These are phyloP conservation scores for Uronychia binucleata DNA, from an alignment of 73 alveolate genomes.

Conservation along the genomic window DNA sequence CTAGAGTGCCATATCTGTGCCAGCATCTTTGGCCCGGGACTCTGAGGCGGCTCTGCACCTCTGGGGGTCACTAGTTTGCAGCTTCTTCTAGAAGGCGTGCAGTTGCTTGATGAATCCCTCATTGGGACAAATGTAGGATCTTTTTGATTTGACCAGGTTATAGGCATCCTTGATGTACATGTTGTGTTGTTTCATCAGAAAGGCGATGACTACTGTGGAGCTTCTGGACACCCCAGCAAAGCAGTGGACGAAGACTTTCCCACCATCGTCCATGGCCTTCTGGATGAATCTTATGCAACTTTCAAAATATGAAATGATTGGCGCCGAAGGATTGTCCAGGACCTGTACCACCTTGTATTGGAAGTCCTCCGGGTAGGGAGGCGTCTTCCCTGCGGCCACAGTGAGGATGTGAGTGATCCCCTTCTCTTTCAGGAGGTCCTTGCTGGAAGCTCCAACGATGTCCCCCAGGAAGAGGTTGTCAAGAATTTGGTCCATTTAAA, in stretches of 20 bases:
- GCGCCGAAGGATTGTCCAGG: constrained; percentile 47
- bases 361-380: constrained; percentile 55
- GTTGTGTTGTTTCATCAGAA: constrained; percentile 61
- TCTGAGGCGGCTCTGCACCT: too few species aligned
- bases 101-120: constrained; percentile 63
- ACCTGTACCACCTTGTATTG: constrained; percentile 57
- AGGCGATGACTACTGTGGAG: constrained; percentile 66
- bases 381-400: constrained; percentile 57
- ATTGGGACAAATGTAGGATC: constrained; percentile 69
- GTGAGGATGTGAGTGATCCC: constrained; percentile 64
- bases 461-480: constrained; percentile 59
- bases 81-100: constrained; percentile 36
- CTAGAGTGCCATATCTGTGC: too few species aligned
- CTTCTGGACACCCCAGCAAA: constrained; percentile 80
- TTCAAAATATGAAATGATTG: constrained; percentile 43
- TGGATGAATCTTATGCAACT: constrained; percentile 50
- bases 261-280: constrained; percentile 58
- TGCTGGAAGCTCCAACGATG: constrained; percentile 40
- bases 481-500: constrained; percentile 47
- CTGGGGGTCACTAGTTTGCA: too few species aligned
- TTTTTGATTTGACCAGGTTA: constrained; percentile 50
- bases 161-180: constrained; percentile 56
- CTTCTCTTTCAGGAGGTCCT: constrained; percentile 21
- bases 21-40: too few species aligned
- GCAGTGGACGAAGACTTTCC: constrained; percentile 76